Base-by-base conservation (phyloP, 108 stramenopile species). In the Nitzschia sp. region DNA sequence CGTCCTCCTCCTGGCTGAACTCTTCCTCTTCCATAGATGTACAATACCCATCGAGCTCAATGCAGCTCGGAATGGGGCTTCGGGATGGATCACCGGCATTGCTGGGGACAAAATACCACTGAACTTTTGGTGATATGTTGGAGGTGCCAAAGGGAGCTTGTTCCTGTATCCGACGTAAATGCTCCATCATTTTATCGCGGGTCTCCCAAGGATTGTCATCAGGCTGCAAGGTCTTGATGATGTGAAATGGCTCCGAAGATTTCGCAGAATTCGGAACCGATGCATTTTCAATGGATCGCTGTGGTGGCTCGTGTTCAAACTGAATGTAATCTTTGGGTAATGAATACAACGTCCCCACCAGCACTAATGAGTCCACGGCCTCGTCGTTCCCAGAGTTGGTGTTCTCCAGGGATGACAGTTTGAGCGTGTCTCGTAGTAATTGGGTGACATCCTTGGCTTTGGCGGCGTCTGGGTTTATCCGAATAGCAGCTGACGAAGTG, bases 11-110 rank as follows among this genome's bases (percentile, higher is more conserved):
- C 0, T 63, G 53, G 1, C 35, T 28, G 0, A 52, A 53, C 13
- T 75, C 69, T 22, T 77, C 79, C 9, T 68, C 73, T 34, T 85
- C 80, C 66, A 80, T 58, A 6, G 81, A 75, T 0, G 84, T 80
- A 31, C 64, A 77, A 47, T 85, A 85, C 0, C 84, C 84, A 60
- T 85, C 84, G 48, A 85, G 60, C 23, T 85, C 73, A 21, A 85
- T 65, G 54, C 75, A 78, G 44, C 64, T 79, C 6, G 78, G 74
- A 38, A 83, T 83, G 26, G 56, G 45, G 22, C 68, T 60, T 45
- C 22, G 52, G 5, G 68, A 19, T 11, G 62, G 5, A 57, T 52
- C 46, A 47, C 45, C 28, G 6, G 53, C 44, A 8, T n/a, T 58
- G 29, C 23, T 47, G 16, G 82, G 78, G 2, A 84, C 75, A 56